These are phyloP conservation scores for Spongospora subterranea DNA, from an alignment of 208 protist species.

Conservation along the genomic window DNA sequence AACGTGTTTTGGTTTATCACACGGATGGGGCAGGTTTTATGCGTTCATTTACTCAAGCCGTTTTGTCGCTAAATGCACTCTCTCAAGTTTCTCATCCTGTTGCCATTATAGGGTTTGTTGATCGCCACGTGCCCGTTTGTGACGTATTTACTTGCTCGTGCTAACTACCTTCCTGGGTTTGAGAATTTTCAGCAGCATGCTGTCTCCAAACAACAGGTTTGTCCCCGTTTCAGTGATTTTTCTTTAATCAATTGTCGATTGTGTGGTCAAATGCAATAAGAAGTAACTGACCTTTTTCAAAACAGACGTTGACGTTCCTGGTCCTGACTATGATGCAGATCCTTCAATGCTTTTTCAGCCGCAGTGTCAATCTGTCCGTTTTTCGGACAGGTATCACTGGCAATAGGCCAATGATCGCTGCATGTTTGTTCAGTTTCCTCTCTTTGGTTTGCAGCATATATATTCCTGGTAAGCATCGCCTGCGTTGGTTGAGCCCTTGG, in stretches of 20 bases:
- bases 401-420: not conserved
- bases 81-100: too few species aligned
- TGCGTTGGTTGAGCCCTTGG: too few species aligned
- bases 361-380: not conserved
- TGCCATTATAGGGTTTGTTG: too few species aligned
- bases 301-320: slow-evolving; percentile 11
- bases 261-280: too few species aligned
- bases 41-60: too few species aligned
- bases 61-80: too few species aligned
- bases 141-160: not conserved
- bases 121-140: not conserved
- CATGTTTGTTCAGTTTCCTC: not conserved
- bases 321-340: slow-evolving; percentile 24
- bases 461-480: slow-evolving; percentile 15
- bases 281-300: too few species aligned
- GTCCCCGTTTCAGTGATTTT: too few species aligned
- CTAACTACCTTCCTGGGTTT: not conserved
- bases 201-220: too few species aligned
- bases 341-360: slow-evolving; percentile 17
- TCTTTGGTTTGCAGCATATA: slow-evolving; percentile 9
- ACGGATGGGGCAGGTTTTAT: too few species aligned
- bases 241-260: too few species aligned
- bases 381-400: not conserved
- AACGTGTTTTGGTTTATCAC: too few species aligned
- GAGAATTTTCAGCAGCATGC: not conserved